Base-by-base conservation (phyloP, 306 rosid species). In the Quercus aquifolioides region DNA sequence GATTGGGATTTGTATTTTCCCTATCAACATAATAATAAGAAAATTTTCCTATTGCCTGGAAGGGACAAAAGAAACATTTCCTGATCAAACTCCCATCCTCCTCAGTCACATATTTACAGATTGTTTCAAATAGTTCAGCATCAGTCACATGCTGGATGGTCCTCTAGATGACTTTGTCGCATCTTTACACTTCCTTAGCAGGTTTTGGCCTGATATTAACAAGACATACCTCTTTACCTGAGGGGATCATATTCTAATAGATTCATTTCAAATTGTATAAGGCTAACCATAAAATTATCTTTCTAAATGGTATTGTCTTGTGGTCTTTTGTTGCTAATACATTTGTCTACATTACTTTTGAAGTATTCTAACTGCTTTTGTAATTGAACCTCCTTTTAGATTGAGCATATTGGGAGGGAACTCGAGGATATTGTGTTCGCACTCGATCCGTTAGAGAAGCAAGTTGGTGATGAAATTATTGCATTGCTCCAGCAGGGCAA, bases 401-500 rank as follows among this genome's bases (percentile, higher is more conserved):
- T 96, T 86, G 86, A 85, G 80, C 94, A 89, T 80, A 87, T 91
- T 83, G 84, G 89, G 82, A 78, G 84, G 74, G 98, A 90, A 80
- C 92, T 96, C 46, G 89, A 81, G 79, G 73, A 77, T 74, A 83
- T 89, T 69, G 84, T 74, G 59, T 87, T 96, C 77, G 84, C 87
- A 19, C 96, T 93, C 43, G 92, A 96, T 69, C 98, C 98, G 17
- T 75, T 76, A 56, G 99, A 93, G 90, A 96, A 96, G 89, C 96
- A 89, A 90, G 85, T 90, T 76, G 99, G 98, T 1, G 96, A 91
- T 76, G 94, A 89, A 52, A 87, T 96, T 75, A 88, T 96, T 82
- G 85, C 87, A 52, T 76, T 96, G 83, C 98, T 96, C 79, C 96
- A 93, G 89, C 99, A 90, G 86, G 97, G 97, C 38, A 90, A 90